Evolutionary conservation across 148 eudicot species (phyloP).

Genomic region (Silene uniflora): DNA sequence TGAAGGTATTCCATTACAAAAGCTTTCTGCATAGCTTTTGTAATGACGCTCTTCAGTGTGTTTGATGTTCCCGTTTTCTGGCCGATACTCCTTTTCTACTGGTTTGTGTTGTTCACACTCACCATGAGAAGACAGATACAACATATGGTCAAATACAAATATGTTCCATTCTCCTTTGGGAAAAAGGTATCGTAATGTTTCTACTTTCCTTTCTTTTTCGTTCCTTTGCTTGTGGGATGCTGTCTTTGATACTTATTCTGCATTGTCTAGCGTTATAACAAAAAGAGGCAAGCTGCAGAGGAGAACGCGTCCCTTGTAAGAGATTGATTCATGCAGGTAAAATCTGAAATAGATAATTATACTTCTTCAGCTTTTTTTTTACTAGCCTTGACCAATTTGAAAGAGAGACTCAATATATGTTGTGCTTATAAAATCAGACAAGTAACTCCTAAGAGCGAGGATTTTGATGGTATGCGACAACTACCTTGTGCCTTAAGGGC

Average conservation of each 20-base stretch:
- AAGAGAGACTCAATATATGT: background rate
- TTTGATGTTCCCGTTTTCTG: constrained; percentile 69
- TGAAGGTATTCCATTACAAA: constrained; percentile 58
- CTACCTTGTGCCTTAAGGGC: no score
- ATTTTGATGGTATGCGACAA: no score
- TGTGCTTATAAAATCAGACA: background rate
- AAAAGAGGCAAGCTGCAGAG: constrained; percentile 30
- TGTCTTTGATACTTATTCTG: constrained; percentile 12
- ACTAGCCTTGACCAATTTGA: background rate
- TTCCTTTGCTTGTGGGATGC: constrained; percentile 1
- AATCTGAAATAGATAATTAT: background rate
- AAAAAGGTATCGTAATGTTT: constrained; percentile 38
- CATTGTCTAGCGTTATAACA: constrained; percentile 38
- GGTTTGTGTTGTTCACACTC: constrained; percentile 54
- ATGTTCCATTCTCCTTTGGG: constrained; percentile 57
- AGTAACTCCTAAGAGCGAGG: background rate
- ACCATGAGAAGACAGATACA: constrained; percentile 64
- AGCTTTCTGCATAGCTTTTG: constrained; percentile 55
- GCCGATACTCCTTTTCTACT: constrained; percentile 61
- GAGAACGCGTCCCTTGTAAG: constrained; percentile 33
- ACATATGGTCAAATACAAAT: constrained; percentile 61
- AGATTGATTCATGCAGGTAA: constrained; percentile 38
- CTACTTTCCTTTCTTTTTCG: background rate
- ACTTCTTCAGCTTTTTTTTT: background rate
- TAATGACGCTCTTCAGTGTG: constrained; percentile 43